phyloP scores from a whole-genome alignment of 148 eudicot species.

The Linanthus parryae region DNA sequence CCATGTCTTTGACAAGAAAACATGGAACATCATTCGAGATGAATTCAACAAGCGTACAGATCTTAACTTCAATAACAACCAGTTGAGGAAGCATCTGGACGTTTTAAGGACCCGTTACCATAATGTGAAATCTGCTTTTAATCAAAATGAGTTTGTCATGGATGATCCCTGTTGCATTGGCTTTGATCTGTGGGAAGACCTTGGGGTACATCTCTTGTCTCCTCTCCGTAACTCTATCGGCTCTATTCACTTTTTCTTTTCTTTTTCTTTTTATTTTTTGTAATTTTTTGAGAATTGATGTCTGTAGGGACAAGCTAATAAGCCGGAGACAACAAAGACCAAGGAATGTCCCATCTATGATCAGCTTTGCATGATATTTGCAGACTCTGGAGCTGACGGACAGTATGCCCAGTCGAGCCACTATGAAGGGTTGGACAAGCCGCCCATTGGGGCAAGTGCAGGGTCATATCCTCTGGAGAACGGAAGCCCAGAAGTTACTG shows the following conservation, averaged over 20 bases:
- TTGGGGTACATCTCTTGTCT: slow-evolving; percentile 36
- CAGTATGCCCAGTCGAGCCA: slow-evolving; percentile 88
- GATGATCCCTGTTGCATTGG: slow-evolving; percentile 59
- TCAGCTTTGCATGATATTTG: slow-evolving; percentile 66
- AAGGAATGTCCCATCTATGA: slow-evolving; percentile 78
- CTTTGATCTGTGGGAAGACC: slow-evolving; percentile 64
- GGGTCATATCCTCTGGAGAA: slow-evolving; percentile 12
- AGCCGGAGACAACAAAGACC: slow-evolving; percentile 41
- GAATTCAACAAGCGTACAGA: slow-evolving; percentile 51
- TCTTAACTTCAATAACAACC: slow-evolving; percentile 72
- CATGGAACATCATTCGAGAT: slow-evolving; percentile 66
- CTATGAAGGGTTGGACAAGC: slow-evolving; percentile 48
- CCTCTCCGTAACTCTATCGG: too few species aligned
- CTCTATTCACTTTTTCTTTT: not conserved
- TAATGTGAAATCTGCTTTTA: slow-evolving; percentile 45
- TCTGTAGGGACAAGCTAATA: slow-evolving; percentile 41
- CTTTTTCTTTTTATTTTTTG: not conserved
- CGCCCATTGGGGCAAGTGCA: slow-evolving; percentile 11
- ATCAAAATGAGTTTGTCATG: slow-evolving; percentile 42
- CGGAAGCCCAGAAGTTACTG: slow-evolving; percentile 25
- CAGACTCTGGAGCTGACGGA: slow-evolving; percentile 58
- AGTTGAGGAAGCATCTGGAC: slow-evolving; percentile 77
- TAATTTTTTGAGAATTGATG: not conserved
- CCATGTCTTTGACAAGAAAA: slow-evolving; percentile 70
- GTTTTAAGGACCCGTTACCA: slow-evolving; percentile 71